Evolutionary conservation across 768 basidiomycete genomes (phyloP), one percentile per base, ranked within the genome.

Genomic region (Coprinopsis marcescibilis): DNA sequence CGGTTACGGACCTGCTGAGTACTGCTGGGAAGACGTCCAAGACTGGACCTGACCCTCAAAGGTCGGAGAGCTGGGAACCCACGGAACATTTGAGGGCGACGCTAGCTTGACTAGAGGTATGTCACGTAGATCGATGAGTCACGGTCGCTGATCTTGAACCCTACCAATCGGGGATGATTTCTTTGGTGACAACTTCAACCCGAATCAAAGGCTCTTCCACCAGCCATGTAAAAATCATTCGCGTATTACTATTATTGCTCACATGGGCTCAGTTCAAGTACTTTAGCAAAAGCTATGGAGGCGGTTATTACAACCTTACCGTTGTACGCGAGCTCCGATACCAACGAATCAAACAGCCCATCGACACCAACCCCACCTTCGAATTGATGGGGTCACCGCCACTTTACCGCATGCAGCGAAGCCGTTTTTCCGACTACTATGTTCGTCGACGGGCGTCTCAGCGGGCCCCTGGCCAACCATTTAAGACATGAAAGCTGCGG

Each of bases 141-240:
- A n/a, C n/a, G n/a, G n/a, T n/a, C n/a, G n/a, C n/a, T n/a, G n/a
- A n/a, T n/a, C n/a, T n/a, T n/a, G n/a, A n/a, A n/a, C n/a, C n/a
- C n/a, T n/a, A n/a, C n/a, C n/a, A n/a, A 45, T 46, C 48, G 52
- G 24, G n/a, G 54, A 55, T 25, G 40, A 40, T 20, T 47, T 45
- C 43, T 55, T 53, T 17, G 57, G 54, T 4, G 57, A 55, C 29
- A 54, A 56, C 29, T 46, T 50, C 40, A 54, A 51, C 39, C 56
- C 56, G 44, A 58, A 58, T 33, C 52, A 54, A 44, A 56, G 51
- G 1, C 49, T 56, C 1, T 58, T 58, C 45, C 43, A 56, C 10
- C 38, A 55, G 42, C 51, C 56, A 29, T 24, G 50, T 20, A n/a
- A n/a, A n/a, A n/a, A 17, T 2, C n/a, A n/a, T n/a, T 19, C 49